Percentiles rank a stretch among this genome's conserved stretches.
These are phyloP conservation scores for Nasturtium officinale DNA, from an alignment of 345 rosid species.

Conservation along the genomic window DNA sequence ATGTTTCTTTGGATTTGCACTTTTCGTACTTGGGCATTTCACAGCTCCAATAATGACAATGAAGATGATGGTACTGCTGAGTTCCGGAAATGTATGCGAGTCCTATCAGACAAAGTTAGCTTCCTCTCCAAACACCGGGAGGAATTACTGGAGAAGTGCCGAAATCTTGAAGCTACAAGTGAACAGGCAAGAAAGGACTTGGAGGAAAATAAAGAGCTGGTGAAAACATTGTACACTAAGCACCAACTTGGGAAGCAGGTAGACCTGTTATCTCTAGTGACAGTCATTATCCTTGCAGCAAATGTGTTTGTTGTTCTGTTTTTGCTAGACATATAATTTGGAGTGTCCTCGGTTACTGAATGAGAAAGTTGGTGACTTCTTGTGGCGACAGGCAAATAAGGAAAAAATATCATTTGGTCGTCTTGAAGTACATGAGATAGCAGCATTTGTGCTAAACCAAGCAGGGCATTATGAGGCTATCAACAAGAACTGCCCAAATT, in stretches of 20 bases:
- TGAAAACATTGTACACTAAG: conserved; percentile 74
- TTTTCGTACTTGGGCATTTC: conserved; percentile 35
- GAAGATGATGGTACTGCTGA: conserved; percentile 79
- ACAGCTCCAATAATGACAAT: conserved; percentile 68
- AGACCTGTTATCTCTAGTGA: conserved; percentile 13
- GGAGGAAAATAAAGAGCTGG: conserved; percentile 79
- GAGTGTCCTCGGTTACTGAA: conserved; percentile 6
- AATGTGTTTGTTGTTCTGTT: conserved; percentile 7
- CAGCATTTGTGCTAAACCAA: conserved; percentile 84
- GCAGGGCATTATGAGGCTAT: conserved; percentile 89
- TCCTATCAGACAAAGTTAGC: conserved; percentile 78
- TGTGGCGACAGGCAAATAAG: conserved; percentile 71
- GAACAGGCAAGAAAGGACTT: conserved; percentile 78
- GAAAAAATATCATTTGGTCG: conserved; percentile 88
- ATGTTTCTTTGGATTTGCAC: conserved; percentile 20
- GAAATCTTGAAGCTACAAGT: conserved; percentile 65
- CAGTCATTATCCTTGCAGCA: conserved; percentile 13
- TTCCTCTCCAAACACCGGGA: conserved; percentile 74
- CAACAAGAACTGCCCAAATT: conserved; percentile 66
- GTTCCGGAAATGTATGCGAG: conserved; percentile 70
- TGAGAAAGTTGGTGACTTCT: conserved; percentile 12
- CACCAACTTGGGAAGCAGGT: conserved; percentile 99
- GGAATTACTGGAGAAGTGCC: conserved; percentile 76
- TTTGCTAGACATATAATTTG: not conserved
- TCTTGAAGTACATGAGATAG: conserved; percentile 87